phyloP scores from a whole-genome alignment of 257 asterid species.

The Scutellaria galericulata region DNA sequence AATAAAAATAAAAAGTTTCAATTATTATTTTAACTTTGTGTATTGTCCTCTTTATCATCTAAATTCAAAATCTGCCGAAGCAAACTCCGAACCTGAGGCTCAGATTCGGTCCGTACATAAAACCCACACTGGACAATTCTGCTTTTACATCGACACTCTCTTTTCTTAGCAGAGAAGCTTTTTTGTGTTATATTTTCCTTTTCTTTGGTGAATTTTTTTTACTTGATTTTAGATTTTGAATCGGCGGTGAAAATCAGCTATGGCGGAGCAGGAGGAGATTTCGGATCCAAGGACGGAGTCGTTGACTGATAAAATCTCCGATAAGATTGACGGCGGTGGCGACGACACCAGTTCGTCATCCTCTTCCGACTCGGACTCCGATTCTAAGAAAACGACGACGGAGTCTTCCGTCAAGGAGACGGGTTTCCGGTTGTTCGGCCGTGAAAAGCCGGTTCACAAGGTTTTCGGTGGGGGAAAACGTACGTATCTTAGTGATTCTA shows the following conservation, averaged over 20 bases:
- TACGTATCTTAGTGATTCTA: constrained; percentile 41
- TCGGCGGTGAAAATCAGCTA: constrained; percentile 38
- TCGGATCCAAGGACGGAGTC: constrained; percentile 71
- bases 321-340: constrained; percentile 56
- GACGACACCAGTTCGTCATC: constrained; percentile 49
- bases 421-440: constrained; percentile 61
- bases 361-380: constrained; percentile 63
- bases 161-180: constrained; percentile 33
- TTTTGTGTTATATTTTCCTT: neutral
- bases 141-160: neutral
- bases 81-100: constrained; percentile 51
- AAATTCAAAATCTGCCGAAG: constrained; percentile 34
- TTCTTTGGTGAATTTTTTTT: neutral
- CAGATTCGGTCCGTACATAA: constrained; percentile 44
- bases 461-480: constrained; percentile 91
- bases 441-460: constrained; percentile 77
- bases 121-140: constrained; percentile 14
- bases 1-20: no score
- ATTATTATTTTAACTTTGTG: no score
- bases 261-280: constrained; percentile 83
- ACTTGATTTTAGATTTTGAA: constrained; percentile 2
- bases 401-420: constrained; percentile 56
- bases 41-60: no score
- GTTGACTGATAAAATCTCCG: constrained; percentile 60
- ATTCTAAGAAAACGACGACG: constrained; percentile 44